Base-by-base conservation (phyloP, 1,139 yeast species). In the Blastobotrys raffinosifermentans region DNA sequence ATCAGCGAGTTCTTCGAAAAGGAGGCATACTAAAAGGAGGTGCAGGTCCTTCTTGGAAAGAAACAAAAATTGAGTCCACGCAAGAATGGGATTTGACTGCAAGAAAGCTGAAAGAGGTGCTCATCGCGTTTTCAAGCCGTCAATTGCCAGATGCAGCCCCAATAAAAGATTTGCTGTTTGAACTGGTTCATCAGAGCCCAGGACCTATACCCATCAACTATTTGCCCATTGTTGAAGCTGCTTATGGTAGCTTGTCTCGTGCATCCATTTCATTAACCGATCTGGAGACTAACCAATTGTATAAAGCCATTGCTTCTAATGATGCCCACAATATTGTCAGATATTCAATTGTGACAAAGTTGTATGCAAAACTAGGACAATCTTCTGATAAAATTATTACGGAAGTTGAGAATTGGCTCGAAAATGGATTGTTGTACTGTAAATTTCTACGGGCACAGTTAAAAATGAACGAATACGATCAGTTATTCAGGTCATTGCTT, bases 381-480 rank as follows among this genome's bases (percentile, higher is more conserved):
- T 13, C 20, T 17, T 36, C 41, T 17, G 29, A 45, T 4, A 26
- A 32, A 11, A 18, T 49, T 2, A n/a, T 20, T 20, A n/a, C n/a
- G 9, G n/a, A 20, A 8, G n/a, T 8, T 20, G 15, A 26, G 30
- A 18, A 29, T 10, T 34, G 6, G 15, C 26, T 0, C 25, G 19
- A 35, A 18, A 53, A 54, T 29, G 55, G 54, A 3, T 20, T 41
- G 23, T 32, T 43, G 9, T 54, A 44, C 39, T 44, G 42, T 30
- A 16, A 26, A 26, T 43, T 48, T 23, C 44, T 57, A 34, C 37
- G 54, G 9, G 26, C 36, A 2, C 38, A 40, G 27, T 46, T 47
- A 4, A 37, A 46, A 35, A 19, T 40, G 2, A 34, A 15, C 9
- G 57, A 55, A 29, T 44, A 58, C 3, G 32, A 40, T 15, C 44